Evolutionary conservation across 2,329 filamentous ascomycete species (phyloP), one percentile per base, ranked within the genome.

Genomic region (Alternaria metachromatica): DNA sequence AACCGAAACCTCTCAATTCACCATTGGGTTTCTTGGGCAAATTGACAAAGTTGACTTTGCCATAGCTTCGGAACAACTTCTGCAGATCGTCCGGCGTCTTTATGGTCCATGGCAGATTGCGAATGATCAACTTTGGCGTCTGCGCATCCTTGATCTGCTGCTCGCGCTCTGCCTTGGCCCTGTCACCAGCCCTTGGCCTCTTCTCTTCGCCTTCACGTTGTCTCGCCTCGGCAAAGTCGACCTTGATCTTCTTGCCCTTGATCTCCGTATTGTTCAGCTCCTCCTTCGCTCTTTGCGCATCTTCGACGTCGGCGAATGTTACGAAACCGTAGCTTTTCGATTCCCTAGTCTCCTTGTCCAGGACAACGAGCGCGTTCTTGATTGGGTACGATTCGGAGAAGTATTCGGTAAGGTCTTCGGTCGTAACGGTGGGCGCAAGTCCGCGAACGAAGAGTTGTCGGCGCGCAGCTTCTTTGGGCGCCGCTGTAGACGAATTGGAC

Each of bases 301-400:
- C 96, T 69, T 97, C 94, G 28, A 92, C 88, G 77, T 99, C 96
- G 72, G 94, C 93, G 75, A 99, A 96, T 3, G 96, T 98, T 61
- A 99, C 95, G 81, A 99, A 99, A 57, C 96, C 96, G 80, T 94
- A 99, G 18, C 96, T 95, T 77, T 93, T 91, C 13, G 93, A 97
- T 71, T 90, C 84, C 76, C 97, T 97, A 2, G 94, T 97, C 68
- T 89, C 86, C 15, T 92, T 89, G 78, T 99, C 95, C 60, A 91
- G 83, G 43, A 99, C 94, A 5, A 97, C 94, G n/a, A 92, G 92
- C 56, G 96, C 95, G 81, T 98, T 95, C 81, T 97, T 98, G 78
- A 99, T 88, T 8, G 96, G 94, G 74, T 93, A 98, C 63, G 94
- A 92, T 79, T 97, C 89, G 7, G 96, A 98, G 82, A 99, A 99